Conservation (phyloP, 305 asterid genomes). For the Plantago lanceolata region DNA sequence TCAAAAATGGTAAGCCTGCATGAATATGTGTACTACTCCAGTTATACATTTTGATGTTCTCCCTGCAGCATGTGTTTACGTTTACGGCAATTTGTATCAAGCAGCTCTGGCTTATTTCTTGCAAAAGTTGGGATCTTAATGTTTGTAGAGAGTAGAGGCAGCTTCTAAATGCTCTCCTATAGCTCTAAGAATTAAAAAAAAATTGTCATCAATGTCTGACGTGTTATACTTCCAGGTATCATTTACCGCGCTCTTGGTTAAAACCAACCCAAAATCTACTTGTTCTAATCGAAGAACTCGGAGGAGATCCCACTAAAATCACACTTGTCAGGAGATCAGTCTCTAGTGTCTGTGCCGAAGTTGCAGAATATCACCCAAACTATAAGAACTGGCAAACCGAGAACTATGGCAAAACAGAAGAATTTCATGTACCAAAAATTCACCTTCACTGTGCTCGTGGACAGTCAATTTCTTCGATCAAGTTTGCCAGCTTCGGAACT, state of each 20-base stretch:
- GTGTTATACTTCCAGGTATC: slow-evolving; percentile 57
- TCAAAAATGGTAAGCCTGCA: slow-evolving; percentile 60
- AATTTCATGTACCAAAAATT: slow-evolving; percentile 53
- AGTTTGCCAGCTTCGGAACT: slow-evolving; percentile 97
- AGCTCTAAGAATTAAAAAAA: too few relatives aligned
- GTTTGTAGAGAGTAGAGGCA: too few relatives aligned
- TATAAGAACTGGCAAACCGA: slow-evolving; percentile 86
- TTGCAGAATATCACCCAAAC: slow-evolving; percentile 83
- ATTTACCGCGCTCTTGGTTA: slow-evolving; percentile 80
- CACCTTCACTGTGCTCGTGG: slow-evolving; percentile 69
- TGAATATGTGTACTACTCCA: background rate
- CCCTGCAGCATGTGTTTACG: too few relatives aligned
- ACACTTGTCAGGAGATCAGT: slow-evolving; percentile 64
- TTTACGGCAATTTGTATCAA: too few relatives aligned
- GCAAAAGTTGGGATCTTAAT: too few relatives aligned
- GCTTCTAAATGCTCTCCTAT: too few relatives aligned
- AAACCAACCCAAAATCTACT: slow-evolving; percentile 69
- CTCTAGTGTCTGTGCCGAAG: slow-evolving; percentile 70
- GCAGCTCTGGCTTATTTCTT: too few relatives aligned
- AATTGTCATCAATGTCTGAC: background rate
- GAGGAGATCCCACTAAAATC: slow-evolving; percentile 82
- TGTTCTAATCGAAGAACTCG: slow-evolving; percentile 89
- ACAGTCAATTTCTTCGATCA: slow-evolving; percentile 65
- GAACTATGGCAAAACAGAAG: slow-evolving; percentile 60
- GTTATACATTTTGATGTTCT: too few relatives aligned